These are phyloP conservation scores for Fusarium stilboides DNA, from an alignment of 2,329 filamentous ascomycete species.

Conservation along the genomic window DNA sequence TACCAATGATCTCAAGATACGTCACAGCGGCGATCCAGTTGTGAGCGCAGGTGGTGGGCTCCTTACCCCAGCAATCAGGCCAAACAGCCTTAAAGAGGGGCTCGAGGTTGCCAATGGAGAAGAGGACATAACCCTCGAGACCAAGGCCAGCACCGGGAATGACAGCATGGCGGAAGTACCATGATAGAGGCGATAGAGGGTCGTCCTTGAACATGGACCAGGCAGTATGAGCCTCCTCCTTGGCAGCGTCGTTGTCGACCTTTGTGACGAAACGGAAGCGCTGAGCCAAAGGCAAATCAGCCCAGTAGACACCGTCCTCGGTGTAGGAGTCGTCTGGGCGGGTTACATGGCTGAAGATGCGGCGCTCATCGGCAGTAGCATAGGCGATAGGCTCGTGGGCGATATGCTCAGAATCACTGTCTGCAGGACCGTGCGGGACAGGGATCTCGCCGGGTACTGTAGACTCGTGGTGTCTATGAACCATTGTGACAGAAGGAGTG, in stretches of 20 bases:
- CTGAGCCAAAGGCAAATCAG: conserved; percentile 81
- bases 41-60: conserved; percentile 75
- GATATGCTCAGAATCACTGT: conserved; percentile 60
- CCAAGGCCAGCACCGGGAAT: conserved; percentile 93
- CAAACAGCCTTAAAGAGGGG: conserved; percentile 85
- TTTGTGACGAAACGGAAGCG: conserved; percentile 82
- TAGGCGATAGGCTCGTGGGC: conserved; percentile 62
- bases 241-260: conserved; percentile 79
- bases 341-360: conserved; percentile 83
- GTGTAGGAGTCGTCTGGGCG: conserved; percentile 92
- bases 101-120: conserved; percentile 94
- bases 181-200: conserved; percentile 84
- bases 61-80: conserved; percentile 80
- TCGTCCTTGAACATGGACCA: conserved; percentile 89
- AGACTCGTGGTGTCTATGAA: conserved; percentile 54
- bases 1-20: conserved; percentile 94
- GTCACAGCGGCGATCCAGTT: conserved; percentile 89
- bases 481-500: conserved; percentile 38
- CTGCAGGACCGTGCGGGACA: conserved; percentile 65
- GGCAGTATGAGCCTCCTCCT: conserved; percentile 75
- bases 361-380: conserved; percentile 66
- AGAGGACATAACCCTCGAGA: conserved; percentile 95
- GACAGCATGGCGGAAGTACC: conserved; percentile 92
- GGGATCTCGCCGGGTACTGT: conserved; percentile 66
- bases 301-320: conserved; percentile 89